phyloP scores from a whole-genome alignment of 208 protist genomes.

The Wallacemonas rigidus region DNA sequence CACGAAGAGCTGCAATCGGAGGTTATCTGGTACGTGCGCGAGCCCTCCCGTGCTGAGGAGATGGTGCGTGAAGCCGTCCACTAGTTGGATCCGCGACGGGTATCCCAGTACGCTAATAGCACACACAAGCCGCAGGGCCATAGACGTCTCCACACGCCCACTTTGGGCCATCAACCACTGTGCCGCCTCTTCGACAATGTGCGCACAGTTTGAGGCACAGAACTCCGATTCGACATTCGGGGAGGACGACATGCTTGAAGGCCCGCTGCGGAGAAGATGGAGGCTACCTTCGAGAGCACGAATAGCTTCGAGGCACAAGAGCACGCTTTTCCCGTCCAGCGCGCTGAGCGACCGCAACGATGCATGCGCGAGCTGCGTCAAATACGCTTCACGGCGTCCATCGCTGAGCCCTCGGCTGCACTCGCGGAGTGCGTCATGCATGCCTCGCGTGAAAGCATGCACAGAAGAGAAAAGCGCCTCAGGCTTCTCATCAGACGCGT shows the following conservation, averaged over 20 bases:
- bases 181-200: slow-evolving; percentile 6
- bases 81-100: background rate
- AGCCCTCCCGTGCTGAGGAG: background rate
- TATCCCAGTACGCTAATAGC: background rate
- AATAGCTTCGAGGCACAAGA: slow-evolving; percentile 2
- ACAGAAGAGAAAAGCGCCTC: slow-evolving; percentile 16
- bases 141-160: background rate
- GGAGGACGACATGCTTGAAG: background rate
- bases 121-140: background rate
- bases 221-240: background rate
- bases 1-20: background rate
- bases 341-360: background rate
- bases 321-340: slow-evolving; percentile 7
- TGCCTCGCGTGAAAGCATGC: slow-evolving; percentile 17
- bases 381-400: slow-evolving; percentile 9
- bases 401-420: slow-evolving; percentile 3
- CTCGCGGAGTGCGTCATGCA: slow-evolving; percentile 24
- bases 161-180: slow-evolving; percentile 6
- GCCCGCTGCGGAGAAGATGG: background rate
- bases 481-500: background rate
- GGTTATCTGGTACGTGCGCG: slow-evolving; percentile 1
- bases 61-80: background rate
- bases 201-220: slow-evolving; percentile 1
- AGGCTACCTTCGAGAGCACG: background rate
- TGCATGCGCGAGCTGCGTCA: slow-evolving; percentile 10